Conservation (phyloP, 805 yeast species). For the Lipomyces mesembrius region DNA sequence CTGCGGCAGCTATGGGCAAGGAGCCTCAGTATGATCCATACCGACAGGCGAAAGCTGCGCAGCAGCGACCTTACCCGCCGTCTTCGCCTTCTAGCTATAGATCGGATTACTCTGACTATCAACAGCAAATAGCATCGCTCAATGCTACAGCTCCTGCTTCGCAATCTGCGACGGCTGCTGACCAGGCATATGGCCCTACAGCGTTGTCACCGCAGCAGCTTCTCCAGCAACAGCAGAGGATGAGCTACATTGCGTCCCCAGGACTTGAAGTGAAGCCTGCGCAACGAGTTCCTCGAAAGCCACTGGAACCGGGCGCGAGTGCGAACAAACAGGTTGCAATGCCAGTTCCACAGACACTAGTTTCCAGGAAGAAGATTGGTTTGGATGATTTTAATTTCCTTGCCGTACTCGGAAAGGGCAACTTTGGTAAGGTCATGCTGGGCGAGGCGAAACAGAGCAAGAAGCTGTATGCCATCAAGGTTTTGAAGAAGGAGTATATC, state of each 20-base stretch:
- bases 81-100: conserved; percentile 8
- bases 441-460: conserved; percentile 88
- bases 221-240: neutral
- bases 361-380: conserved; percentile 61
- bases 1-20: conserved; percentile 13
- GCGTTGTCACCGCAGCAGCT: neutral
- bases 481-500: conserved; percentile 92
- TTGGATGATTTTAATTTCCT: conserved; percentile 92
- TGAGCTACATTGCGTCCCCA: conserved; percentile 8
- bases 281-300: conserved; percentile 12
- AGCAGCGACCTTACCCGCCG: conserved; percentile 16
- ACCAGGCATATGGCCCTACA: neutral
- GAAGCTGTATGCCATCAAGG: conserved; percentile 91
- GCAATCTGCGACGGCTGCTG: conserved; percentile 2
- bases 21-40: neutral
- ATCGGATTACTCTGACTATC: conserved; percentile 20
- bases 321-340: conserved; percentile 7
- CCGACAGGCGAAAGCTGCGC: neutral
- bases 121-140: conserved; percentile 39
- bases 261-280: neutral
- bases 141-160: neutral
- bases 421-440: conserved; percentile 96
- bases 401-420: conserved; percentile 97
- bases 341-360: conserved; percentile 12
- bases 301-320: neutral